Base-by-base conservation (phyloP, 2,329 filamentous ascomycete genomes). In the Hymenoscyphus occultus region DNA sequence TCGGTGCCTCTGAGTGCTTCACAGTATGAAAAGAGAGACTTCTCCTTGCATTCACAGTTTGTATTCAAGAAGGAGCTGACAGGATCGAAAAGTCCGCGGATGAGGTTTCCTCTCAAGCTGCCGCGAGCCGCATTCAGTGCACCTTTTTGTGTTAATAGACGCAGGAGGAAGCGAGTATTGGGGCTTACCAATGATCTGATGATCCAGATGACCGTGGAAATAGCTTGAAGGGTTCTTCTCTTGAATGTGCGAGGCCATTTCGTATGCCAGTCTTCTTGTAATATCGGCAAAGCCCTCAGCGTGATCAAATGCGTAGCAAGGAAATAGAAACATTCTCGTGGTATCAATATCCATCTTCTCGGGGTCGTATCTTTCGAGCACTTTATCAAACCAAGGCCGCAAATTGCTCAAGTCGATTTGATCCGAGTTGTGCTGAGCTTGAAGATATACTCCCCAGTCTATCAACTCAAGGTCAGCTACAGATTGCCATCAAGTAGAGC, bases 11-110 rank as follows among this genome's bases (percentile, higher is more conserved):
- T n/a, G 10, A 72, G 64, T 14, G 63, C 65, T 12, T 67, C 58
- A 61, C 63, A 67, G 28, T 71, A 31, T 1, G 69, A 61, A 1
- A 22, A 5, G 32, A 68, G 56, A 0, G 60, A 7, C 9, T 68
- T 28, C 0, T 61, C 14, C 14, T 56, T 48, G 39, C 54, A 56
- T 1, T 31, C 4, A 31, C 54, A 56, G 13, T 2, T 4, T 14
- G 7, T 0, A 14, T 56, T 14, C 5, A 56, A 5, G 51, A 56
- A 56, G 22, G 6, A 6, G n/a, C 51, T 14, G 51, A 56, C 14
- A 14, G n/a, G 51, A 7, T 32, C 5, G 31, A 10, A 31, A 5
- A 19, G 16, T 31, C 9, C 22, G 12, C 48, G n/a, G 7, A 22
- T 3, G 6, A 54, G 22, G 13, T 31, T 10, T 5, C n/a, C 22